Percentiles rank a stretch among this genome's conserved stretches.
These are phyloP conservation scores for Acer negundo DNA, from an alignment of 345 rosid species.

Conservation along the genomic window DNA sequence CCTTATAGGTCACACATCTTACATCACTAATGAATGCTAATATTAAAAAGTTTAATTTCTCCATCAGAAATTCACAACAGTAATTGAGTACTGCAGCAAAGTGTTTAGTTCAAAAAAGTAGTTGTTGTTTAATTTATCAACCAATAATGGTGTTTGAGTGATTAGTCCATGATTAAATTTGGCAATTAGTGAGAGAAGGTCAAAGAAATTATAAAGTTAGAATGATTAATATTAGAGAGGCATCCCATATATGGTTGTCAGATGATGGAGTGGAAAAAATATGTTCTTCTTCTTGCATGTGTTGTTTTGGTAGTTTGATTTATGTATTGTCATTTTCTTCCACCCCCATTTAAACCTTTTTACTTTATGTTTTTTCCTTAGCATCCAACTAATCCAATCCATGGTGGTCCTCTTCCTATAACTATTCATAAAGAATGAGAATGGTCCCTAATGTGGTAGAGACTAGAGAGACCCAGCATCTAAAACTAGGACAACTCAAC, in stretches of 20 bases:
- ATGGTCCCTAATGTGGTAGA: constrained; percentile 22
- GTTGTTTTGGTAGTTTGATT: constrained; percentile 9
- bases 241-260: constrained; percentile 8
- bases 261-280: too few relatives aligned
- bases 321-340: constrained; percentile 41
- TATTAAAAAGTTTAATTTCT: too few relatives aligned
- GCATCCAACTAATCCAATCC: neutral
- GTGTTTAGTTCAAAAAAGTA: neutral
- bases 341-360: constrained; percentile 22
- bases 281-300: constrained; percentile 1
- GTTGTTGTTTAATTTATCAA: neutral
- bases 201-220: too few relatives aligned
- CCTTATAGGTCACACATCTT: too few relatives aligned
- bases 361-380: constrained; percentile 14
- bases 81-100: neutral
- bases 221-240: neutral
- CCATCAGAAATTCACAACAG: neutral
- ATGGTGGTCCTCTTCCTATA: constrained; percentile 24
- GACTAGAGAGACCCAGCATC: neutral
- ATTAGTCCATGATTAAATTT: neutral
- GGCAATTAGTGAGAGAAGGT: too few relatives aligned
- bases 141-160: neutral
- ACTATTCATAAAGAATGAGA: neutral
- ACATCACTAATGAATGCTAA: too few relatives aligned
- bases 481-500: constrained; percentile 21